Conservation (phyloP, 1,139 yeast genomes). For the Candida gigantensis region DNA sequence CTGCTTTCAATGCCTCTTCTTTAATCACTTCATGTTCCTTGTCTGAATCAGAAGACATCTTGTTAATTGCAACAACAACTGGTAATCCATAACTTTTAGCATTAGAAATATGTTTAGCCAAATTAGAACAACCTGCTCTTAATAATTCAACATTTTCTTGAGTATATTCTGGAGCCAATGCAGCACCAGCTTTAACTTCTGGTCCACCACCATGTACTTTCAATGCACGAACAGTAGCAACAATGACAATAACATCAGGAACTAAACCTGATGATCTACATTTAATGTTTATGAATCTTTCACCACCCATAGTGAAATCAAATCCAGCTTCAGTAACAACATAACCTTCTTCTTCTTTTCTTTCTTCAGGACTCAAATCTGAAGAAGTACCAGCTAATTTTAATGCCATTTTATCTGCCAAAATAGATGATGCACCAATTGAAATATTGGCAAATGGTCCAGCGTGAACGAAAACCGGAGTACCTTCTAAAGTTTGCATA, state of each 20-base stretch:
- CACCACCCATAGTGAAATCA: slow-evolving; percentile 99
- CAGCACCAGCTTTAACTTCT: slow-evolving; percentile 93
- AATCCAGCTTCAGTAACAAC: slow-evolving; percentile 98
- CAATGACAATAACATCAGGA: slow-evolving; percentile 93
- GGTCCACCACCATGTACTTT: slow-evolving; percentile 99
- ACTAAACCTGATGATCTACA: slow-evolving; percentile 89
- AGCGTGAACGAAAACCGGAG: slow-evolving; percentile 97
- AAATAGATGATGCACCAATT: slow-evolving; percentile 92
- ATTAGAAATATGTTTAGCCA: slow-evolving; percentile 87
- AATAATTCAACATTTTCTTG: slow-evolving; percentile 85
- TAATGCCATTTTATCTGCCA: slow-evolving; percentile 94
- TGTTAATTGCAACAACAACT: slow-evolving; percentile 94
- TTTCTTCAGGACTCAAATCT: slow-evolving; percentile 49
- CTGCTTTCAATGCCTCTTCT: slow-evolving; percentile 86
- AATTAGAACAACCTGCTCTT: slow-evolving; percentile 81
- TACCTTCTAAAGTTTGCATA: slow-evolving; percentile 98
- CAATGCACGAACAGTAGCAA: slow-evolving; percentile 95
- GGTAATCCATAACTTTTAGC: slow-evolving; percentile 88
- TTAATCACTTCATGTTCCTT: slow-evolving; percentile 83
- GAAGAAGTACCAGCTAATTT: slow-evolving; percentile 79
- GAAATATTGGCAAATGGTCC: slow-evolving; percentile 99
- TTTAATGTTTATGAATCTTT: slow-evolving; percentile 93
- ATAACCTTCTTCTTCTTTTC: slow-evolving; percentile 72
- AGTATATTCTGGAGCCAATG: slow-evolving; percentile 83
- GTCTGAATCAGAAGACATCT: slow-evolving; percentile 81